Base-by-base conservation (phyloP, 2,329 filamentous ascomycete species). In the Plenodomus lindquistii region DNA sequence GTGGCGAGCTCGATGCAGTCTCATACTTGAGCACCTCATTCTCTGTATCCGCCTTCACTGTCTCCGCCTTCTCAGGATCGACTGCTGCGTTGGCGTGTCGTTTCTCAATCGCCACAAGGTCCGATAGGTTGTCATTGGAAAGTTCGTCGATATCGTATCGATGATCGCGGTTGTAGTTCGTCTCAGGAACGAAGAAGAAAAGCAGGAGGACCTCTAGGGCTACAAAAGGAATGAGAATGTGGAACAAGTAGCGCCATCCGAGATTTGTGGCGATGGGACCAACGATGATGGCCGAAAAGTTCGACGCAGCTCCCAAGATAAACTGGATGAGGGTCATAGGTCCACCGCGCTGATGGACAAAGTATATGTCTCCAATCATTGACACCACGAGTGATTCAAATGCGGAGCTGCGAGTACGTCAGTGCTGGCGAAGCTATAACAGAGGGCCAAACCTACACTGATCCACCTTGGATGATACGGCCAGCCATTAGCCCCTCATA, bases 161-260 rank as follows among this genome's bases (percentile, higher is more conserved):
- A 34, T 65, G 67, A 40, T 72, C 69, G 46, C 78, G 69, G 45
- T 67, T 69, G 63, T 79, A 82, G 1, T 74, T 73, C 15, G 79
- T 81, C 57, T 81, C 79, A 0, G 78, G 79, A 3, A 80, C 78
- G 46, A 81, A 76, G 38, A 81, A 68, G 44, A 78, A 63, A 16
- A 79, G 72, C 2, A 77, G 61, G 13, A 78, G 54, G 16, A 75
- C 64, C 41, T 79, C 65, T 2, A 76, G 52, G 1, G 75, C 77
- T 15, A 76, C 74, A 49, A 79, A 72, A 27, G 78, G 75, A 41
- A 74, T 73, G 21, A 78, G 75, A 50, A 79, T 76, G 31, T 77
- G 72, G 54, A 80, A 76, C 0, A 79, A 74, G 48, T 70, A 73
- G 37, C 59, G 60, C 70, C 69, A 73, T 21, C 70, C 69, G 6